Evolutionary conservation across 306 rosid species (phyloP), one percentile per base, ranked within the genome.

Genomic region (Prunus armeniaca): DNA sequence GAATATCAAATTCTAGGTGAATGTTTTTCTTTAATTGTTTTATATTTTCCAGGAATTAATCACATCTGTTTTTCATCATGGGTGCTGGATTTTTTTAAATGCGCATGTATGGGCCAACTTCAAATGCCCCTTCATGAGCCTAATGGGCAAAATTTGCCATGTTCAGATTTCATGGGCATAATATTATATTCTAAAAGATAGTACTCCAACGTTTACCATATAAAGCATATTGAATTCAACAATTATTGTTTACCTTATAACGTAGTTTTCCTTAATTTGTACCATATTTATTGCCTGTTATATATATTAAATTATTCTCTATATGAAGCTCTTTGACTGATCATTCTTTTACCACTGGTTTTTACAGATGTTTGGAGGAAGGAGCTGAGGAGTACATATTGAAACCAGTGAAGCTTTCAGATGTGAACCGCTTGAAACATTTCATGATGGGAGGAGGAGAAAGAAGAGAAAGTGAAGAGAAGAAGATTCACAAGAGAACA

Each of bases 351-450:
- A 43, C 45, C 25, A 56, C 32, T 55, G 70, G 72, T 18, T 28
- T 15, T 30, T n/a, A 2, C 86, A 95, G 99, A 12, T 95, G 99
- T 76, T 78, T 95, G 61, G 97, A 95, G 88, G 99, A 92, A 92
- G 99, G 99, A 68, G 99, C 99, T 8, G 93, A 95, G 77, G 99
- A 90, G 15, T 95, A 86, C 62, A 82, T 95, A 22, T 78, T 95
- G 84, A 95, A 95, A 81, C 99, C 99, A 0, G 96, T 95, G 2
- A 95, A 89, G 78, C 76, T 95, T 34, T 83, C 97, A 7, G 99
- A 95, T 65, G 99, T 95, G 76, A 88, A 72, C 66, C 93, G 99
- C 9, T 56, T 95, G 74, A 92, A 80, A 77, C 93, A 86, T 69
- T 86, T 87, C 82, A 74, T 92, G 65, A 81, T 87, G 84, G 89